Evolutionary conservation across 352 stramenopile genomes (phyloP).

Genomic region (Phytophthora tubulina): DNA sequence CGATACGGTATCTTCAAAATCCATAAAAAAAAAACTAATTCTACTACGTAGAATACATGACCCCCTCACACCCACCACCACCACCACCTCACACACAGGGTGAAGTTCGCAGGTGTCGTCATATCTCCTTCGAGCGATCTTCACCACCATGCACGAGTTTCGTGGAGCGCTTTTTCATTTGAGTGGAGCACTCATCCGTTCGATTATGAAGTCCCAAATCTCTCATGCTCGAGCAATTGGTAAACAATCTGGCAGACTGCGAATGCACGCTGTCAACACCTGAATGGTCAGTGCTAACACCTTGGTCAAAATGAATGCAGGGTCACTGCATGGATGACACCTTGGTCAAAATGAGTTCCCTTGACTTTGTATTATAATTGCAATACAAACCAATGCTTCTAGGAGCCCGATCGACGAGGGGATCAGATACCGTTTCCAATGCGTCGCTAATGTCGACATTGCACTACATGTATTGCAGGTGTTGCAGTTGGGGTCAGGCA

Average conservation of each 20-base stretch:
- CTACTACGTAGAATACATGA: too few relatives aligned
- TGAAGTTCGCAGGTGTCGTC: too few relatives aligned
- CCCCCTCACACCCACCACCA: too few relatives aligned
- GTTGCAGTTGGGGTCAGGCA: conserved; percentile 35
- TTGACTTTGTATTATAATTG: background rate
- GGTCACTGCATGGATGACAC: background rate
- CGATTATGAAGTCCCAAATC: too few relatives aligned
- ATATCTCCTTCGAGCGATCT: too few relatives aligned
- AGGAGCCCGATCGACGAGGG: background rate
- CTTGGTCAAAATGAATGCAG: background rate
- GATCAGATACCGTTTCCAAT: conserved; percentile 12
- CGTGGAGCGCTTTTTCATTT: too few relatives aligned
- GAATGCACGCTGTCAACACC: background rate
- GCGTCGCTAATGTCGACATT: background rate
- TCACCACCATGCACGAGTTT: too few relatives aligned
- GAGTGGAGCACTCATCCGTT: too few relatives aligned
- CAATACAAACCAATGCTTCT: background rate
- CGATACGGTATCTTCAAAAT: too few relatives aligned
- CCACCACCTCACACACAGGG: too few relatives aligned
- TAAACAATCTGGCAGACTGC: background rate
- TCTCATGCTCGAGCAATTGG: too few relatives aligned
- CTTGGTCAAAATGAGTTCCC: background rate
- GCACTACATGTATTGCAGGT: background rate
- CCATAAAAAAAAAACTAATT: too few relatives aligned
- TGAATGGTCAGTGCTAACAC: conserved; percentile 6